A percentile compares a stretch with the other conserved stretches of the same genome.
These are phyloP conservation scores for Salix koriyanagi DNA, from an alignment of 345 rosid genomes.

Conservation along the genomic window DNA sequence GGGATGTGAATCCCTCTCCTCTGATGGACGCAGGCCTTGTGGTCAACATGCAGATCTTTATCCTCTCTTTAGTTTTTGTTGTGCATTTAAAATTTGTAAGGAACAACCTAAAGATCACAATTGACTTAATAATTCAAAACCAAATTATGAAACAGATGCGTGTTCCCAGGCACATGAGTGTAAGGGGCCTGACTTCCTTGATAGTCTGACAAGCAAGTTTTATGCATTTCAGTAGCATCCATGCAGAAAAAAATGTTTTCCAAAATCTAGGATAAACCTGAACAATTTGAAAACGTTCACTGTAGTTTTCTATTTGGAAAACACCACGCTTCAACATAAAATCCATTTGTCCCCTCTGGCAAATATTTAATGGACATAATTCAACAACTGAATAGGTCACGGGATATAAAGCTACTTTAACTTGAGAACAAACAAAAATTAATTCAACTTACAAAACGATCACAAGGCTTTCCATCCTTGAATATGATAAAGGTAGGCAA, in stretches of 20 bases:
- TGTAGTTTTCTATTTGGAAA: neutral
- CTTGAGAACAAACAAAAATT: neutral
- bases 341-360: neutral
- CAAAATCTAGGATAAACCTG: neutral
- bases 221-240: neutral
- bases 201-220: neutral
- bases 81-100: neutral
- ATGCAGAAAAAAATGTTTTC: neutral
- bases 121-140: neutral
- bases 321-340: neutral
- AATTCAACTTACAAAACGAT: conserved; percentile 72
- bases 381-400: neutral
- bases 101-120: neutral
- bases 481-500: conserved; percentile 86
- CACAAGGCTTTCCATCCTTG: conserved; percentile 71
- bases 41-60: neutral
- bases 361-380: neutral
- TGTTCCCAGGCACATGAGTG: neutral
- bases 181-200: neutral
- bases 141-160: neutral
- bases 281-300: too few species aligned
- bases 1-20: neutral
- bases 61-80: neutral
- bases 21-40: neutral
- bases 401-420: neutral